Evolutionary conservation across 345 rosid genomes (phyloP).

Genomic region (Chamaenerion angustifolium): DNA sequence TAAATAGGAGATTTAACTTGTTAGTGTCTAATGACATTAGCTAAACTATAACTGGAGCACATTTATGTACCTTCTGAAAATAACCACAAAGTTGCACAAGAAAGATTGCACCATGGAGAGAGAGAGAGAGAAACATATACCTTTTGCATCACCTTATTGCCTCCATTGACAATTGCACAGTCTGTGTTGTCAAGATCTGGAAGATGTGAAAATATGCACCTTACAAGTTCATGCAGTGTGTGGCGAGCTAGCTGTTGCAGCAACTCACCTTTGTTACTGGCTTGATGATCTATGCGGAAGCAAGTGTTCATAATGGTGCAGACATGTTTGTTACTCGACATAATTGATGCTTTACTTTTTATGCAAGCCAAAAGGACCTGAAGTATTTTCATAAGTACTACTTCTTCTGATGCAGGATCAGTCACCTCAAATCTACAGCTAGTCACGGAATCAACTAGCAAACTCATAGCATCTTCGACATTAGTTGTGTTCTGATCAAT

Average conservation of each 20-base stretch:
- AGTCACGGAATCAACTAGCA: slow-evolving; percentile 92
- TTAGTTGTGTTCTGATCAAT: slow-evolving; percentile 63
- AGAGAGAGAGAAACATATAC: slow-evolving; percentile 23
- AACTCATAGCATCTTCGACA: slow-evolving; percentile 86
- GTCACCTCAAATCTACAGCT: slow-evolving; percentile 97
- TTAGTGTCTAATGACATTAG: no score
- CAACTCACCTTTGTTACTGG: slow-evolving; percentile 62
- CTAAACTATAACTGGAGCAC: no score
- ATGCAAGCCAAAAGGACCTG: slow-evolving; percentile 91
- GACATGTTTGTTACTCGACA: slow-evolving; percentile 92
- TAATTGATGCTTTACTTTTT: slow-evolving; percentile 83
- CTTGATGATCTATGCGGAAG: slow-evolving; percentile 95
- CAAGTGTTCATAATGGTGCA: slow-evolving; percentile 95
- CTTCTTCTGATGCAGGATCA: slow-evolving; percentile 97
- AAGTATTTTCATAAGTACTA: slow-evolving; percentile 94
- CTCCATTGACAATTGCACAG: slow-evolving; percentile 60
- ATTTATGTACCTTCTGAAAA: no score
- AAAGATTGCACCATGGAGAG: background rate
- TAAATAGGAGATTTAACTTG: no score
- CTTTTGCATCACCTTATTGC: slow-evolving; percentile 42
- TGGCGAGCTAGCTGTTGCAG: slow-evolving; percentile 84
- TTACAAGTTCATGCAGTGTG: slow-evolving; percentile 83
- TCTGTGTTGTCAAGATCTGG: slow-evolving; percentile 68
- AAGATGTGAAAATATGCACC: slow-evolving; percentile 88
- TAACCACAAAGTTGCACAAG: background rate